phyloP scores from a whole-genome alignment of 306 rosid species.

The Crataegus laevigata region DNA sequence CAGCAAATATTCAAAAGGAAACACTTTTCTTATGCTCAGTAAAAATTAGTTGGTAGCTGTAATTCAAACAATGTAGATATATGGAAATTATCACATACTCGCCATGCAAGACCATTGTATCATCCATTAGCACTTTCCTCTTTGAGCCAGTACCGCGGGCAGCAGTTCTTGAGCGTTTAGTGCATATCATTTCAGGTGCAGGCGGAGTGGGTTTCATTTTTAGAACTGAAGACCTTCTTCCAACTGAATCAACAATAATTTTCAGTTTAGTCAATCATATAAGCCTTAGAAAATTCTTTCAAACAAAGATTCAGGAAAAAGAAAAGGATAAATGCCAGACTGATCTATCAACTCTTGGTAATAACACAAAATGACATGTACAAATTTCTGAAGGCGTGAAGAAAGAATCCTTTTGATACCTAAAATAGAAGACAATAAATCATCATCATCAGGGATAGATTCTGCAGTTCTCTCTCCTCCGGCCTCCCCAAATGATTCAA shows the following conservation, averaged over 20 bases:
- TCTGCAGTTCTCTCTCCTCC: slow-evolving; percentile 52
- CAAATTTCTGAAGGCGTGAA: neutral
- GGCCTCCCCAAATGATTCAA: slow-evolving; percentile 56
- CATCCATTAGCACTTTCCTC: slow-evolving; percentile 96
- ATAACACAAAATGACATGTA: neutral
- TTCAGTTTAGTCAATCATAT: slow-evolving; percentile 18
- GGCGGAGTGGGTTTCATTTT: too few relatives aligned
- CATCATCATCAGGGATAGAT: slow-evolving; percentile 88
- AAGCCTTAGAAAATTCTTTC: neutral
- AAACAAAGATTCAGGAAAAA: neutral
- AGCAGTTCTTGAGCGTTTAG: slow-evolving; percentile 51
- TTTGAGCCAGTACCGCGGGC: slow-evolving; percentile 52
- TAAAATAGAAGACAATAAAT: slow-evolving; percentile 90
- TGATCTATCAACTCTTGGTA: slow-evolving; percentile 1
- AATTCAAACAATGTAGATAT: too few relatives aligned
- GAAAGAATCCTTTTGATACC: slow-evolving; percentile 38
- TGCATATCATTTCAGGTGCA: slow-evolving; percentile 46
- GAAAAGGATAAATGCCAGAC: neutral
- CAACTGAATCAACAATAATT: slow-evolving; percentile 57
- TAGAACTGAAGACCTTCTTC: slow-evolving; percentile 76
- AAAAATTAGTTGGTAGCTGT: neutral
- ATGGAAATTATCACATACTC: slow-evolving; percentile 85
- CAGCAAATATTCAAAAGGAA: neutral
- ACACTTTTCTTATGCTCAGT: neutral
- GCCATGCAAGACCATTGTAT: slow-evolving; percentile 94